phyloP scores from a whole-genome alignment of 2,329 filamentous ascomycete genomes.

The Diaporthe aspalathi region DNA sequence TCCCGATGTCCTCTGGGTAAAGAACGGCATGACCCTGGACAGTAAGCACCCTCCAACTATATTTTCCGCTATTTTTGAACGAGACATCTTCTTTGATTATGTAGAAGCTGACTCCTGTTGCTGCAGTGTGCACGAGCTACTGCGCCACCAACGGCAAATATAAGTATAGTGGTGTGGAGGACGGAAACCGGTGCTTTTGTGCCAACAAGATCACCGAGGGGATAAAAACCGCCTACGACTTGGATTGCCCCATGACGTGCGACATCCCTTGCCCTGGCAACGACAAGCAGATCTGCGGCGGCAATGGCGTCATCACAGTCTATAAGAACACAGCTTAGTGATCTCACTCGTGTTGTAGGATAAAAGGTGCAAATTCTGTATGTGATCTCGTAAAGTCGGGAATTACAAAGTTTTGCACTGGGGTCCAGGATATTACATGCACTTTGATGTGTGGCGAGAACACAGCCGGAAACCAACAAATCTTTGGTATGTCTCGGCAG shows the following conservation, averaged over 20 bases:
- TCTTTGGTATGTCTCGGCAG: too few species aligned
- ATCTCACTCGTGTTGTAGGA: too few species aligned
- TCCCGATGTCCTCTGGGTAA: conserved; percentile 15
- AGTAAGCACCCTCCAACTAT: neutral
- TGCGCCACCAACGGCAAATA: conserved; percentile 38
- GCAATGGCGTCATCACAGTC: neutral
- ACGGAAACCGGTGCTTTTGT: conserved; percentile 41
- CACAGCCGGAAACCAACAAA: too few species aligned
- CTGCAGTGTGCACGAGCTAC: conserved; percentile 33
- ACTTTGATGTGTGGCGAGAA: neutral
- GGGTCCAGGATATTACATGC: neutral
- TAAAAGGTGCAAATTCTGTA: neutral
- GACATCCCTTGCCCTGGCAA: conserved; percentile 8
- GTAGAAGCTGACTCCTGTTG: too few species aligned
- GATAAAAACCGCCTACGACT: conserved; percentile 45
- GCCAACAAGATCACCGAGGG: conserved; percentile 42
- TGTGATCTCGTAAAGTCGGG: too few species aligned
- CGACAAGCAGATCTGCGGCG: conserved; percentile 8
- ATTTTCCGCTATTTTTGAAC: too few species aligned
- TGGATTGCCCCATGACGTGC: conserved; percentile 54
- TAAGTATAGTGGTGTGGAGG: conserved; percentile 40
- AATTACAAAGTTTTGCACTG: too few species aligned
- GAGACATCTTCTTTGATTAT: too few species aligned
- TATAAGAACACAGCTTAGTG: neutral
- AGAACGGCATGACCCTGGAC: conserved; percentile 38